A percentile compares a stretch with the other conserved stretches of the same genome.
Evolutionary conservation across 345 rosid genomes (phyloP).

Genomic region (Aquilaria malaccensis): DNA sequence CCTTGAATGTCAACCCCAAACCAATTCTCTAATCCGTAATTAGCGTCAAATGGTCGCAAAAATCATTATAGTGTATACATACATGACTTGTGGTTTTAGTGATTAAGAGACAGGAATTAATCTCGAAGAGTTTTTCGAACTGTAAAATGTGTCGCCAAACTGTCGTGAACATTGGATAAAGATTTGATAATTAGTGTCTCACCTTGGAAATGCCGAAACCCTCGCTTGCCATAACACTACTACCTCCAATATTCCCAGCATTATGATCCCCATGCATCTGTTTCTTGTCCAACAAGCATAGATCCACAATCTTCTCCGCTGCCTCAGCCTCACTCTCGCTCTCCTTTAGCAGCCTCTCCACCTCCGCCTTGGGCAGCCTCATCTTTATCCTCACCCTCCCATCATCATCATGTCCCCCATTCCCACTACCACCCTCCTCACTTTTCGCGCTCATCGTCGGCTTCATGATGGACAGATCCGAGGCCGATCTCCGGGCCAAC

Average conservation of each 20-base stretch:
- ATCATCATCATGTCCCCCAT: not conserved
- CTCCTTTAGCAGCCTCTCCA: constrained; percentile 62
- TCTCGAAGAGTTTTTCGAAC: no score
- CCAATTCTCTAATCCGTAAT: no score
- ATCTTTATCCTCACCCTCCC: constrained; percentile 45
- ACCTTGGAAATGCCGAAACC: constrained; percentile 2
- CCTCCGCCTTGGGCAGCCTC: constrained; percentile 60
- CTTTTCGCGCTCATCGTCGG: not conserved
- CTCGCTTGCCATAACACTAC: constrained; percentile 44
- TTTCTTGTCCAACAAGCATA: constrained; percentile 32
- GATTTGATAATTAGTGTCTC: not conserved
- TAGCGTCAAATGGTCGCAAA: no score
- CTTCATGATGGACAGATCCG: constrained; percentile 61
- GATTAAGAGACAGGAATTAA: no score
- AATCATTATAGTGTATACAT: no score
- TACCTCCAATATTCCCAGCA: constrained; percentile 18
- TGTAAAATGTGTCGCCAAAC: not conserved
- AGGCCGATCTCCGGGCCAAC: constrained; percentile 70
- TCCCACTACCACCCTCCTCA: not conserved
- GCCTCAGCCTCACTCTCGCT: constrained; percentile 51
- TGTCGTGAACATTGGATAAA: constrained; percentile 16
- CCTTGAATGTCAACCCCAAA: no score
- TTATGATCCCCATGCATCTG: constrained; percentile 29
- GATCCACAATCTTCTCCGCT: constrained; percentile 58
- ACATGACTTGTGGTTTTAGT: no score